Conservation (phyloP, 2,329 filamentous ascomycete species). For the Talaromyces marneffei region DNA sequence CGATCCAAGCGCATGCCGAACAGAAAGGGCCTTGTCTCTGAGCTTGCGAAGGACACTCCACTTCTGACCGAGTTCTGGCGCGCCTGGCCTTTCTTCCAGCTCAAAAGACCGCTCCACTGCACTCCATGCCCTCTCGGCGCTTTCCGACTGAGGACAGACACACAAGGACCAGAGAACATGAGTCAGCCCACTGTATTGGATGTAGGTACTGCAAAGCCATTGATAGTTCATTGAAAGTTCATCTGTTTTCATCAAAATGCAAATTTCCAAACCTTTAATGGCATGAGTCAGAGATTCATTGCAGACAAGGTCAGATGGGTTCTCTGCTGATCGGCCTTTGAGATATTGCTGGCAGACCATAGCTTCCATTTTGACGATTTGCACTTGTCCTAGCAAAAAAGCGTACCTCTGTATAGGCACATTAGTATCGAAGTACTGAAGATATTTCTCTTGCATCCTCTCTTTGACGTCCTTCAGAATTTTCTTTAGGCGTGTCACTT, state of each 20-base stretch:
- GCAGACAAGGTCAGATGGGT: background rate
- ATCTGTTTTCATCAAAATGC: background rate
- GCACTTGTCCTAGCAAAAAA: background rate
- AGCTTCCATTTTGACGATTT: background rate
- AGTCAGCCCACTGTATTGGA: conserved; percentile 42
- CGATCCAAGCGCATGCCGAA: background rate
- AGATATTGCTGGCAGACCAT: background rate
- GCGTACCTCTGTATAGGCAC: background rate
- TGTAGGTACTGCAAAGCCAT: conserved; percentile 38
- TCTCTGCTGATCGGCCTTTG: background rate
- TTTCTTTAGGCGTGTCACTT: background rate
- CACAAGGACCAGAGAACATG: conserved; percentile 44
- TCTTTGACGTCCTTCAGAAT: background rate
- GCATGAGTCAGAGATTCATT: background rate
- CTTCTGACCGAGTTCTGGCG: background rate
- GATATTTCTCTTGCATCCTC: background rate
- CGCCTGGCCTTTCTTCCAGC: background rate
- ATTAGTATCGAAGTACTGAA: background rate
- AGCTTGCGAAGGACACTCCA: background rate
- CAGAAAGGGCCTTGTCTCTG: background rate
- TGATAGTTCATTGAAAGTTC: background rate
- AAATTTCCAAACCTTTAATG: background rate
- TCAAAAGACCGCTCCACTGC: background rate
- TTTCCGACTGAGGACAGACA: conserved; percentile 30
- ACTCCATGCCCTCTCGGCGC: conserved; percentile 32